phyloP scores from a whole-genome alignment of 1,139 yeast genomes.

The Kluyveromyces sp. region DNA sequence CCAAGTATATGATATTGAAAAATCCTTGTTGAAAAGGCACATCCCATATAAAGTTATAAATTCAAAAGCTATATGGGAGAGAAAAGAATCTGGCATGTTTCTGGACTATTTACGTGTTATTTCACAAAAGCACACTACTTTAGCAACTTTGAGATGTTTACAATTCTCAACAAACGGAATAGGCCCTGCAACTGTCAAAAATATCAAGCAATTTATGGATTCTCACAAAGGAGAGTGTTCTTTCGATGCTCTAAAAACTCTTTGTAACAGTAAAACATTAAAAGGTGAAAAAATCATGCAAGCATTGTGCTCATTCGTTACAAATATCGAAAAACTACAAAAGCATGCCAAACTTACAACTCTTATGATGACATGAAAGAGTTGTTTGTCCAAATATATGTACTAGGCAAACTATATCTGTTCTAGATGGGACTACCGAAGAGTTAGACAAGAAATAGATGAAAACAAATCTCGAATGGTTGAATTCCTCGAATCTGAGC shows the following conservation, averaged over 20 bases:
- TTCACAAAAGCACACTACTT: conserved; percentile 47
- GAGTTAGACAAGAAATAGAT: not conserved
- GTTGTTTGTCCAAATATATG: conserved; percentile 24
- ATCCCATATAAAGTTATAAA: conserved; percentile 65
- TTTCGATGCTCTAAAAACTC: conserved; percentile 13
- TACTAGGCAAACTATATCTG: conserved; percentile 16
- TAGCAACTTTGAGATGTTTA: conserved; percentile 52
- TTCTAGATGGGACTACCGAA: conserved; percentile 9
- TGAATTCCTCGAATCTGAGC: conserved; percentile 9
- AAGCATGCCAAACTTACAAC: conserved; percentile 1
- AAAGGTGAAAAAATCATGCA: not conserved
- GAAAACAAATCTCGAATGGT: not conserved
- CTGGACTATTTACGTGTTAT: conserved; percentile 59
- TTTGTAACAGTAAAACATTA: not conserved
- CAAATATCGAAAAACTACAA: conserved; percentile 18
- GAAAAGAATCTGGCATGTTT: conserved; percentile 58
- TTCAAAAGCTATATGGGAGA: conserved; percentile 75
- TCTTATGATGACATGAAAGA: conserved; percentile 17
- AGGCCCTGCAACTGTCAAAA: conserved; percentile 49
- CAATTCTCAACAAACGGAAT: conserved; percentile 59
- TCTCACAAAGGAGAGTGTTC: conserved; percentile 12
- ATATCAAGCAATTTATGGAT: conserved; percentile 25
- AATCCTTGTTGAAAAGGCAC: conserved; percentile 42
- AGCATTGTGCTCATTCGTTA: conserved; percentile 10
- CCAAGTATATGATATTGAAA: conserved; percentile 55